Conservation (phyloP, 2,329 filamentous ascomycete species). For the Aspergillus bombycis region DNA sequence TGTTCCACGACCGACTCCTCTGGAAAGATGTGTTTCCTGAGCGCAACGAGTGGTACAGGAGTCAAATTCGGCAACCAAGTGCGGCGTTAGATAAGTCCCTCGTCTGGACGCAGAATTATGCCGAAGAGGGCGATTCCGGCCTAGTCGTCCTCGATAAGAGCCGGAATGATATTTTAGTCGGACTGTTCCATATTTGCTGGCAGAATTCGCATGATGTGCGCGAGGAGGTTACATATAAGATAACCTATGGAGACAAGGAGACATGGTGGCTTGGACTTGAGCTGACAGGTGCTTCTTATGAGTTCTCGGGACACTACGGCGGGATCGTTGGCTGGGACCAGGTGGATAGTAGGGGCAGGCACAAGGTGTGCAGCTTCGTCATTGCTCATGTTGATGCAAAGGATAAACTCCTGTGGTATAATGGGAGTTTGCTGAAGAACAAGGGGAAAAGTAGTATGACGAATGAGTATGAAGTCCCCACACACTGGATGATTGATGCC, state of each 20-base stretch:
- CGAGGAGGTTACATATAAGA: constrained; percentile 9
- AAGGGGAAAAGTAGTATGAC: constrained; percentile 5
- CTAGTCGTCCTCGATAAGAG: constrained; percentile 10
- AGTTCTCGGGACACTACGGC: constrained; percentile 13
- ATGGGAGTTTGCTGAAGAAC: constrained; percentile 15
- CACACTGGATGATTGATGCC: constrained; percentile 15
- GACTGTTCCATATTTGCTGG: constrained; percentile 13
- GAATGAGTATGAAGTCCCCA: constrained; percentile 4
- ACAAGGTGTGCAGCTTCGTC: constrained; percentile 14
- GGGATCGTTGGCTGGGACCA: constrained; percentile 12
- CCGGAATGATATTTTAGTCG: constrained; percentile 1
- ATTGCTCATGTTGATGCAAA: constrained; percentile 15
- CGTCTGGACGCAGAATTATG: constrained; percentile 14
- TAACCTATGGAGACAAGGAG: constrained; percentile 14
- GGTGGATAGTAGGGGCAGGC: neutral
- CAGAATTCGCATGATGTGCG: constrained; percentile 14
- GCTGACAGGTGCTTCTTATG: constrained; percentile 9
- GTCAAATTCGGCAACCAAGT: constrained; percentile 11
- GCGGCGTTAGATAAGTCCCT: neutral
- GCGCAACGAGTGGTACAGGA: constrained; percentile 4
- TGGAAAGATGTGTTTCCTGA: constrained; percentile 7
- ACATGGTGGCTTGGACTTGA: constrained; percentile 17
- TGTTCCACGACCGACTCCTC: constrained; percentile 11
- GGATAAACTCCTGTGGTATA: constrained; percentile 14
- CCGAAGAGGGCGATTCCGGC: constrained; percentile 15